Evolutionary conservation across 1,284 basidiomycete genomes (phyloP).

Genomic region (Fomitopsis schrenkii): DNA sequence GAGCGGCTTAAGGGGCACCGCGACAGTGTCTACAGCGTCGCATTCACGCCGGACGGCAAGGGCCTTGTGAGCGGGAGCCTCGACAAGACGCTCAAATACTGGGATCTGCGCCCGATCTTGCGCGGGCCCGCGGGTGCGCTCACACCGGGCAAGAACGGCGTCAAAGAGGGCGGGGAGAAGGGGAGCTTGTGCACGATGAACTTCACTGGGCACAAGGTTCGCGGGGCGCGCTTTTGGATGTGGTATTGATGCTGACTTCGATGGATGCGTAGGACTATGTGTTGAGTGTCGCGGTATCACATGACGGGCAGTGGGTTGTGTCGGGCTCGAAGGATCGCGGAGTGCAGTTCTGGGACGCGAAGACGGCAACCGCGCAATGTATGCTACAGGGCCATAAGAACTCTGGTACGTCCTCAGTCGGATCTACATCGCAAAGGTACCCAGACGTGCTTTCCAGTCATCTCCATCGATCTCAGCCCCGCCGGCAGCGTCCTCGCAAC

Average conservation of each 20-base stretch:
- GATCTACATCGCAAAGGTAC: not conserved
- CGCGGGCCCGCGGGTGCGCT: slow-evolving; percentile 10
- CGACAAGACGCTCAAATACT: slow-evolving; percentile 74
- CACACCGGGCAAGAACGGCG: slow-evolving; percentile 20
- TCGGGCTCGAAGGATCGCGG: slow-evolving; percentile 77
- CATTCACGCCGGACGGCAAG: slow-evolving; percentile 72
- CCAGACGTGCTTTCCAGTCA: slow-evolving; percentile 42
- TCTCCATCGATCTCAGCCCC: slow-evolving; percentile 79
- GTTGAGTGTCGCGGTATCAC: slow-evolving; percentile 60
- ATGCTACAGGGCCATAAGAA: slow-evolving; percentile 87
- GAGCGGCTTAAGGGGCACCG: slow-evolving; percentile 71
- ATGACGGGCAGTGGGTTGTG: slow-evolving; percentile 74
- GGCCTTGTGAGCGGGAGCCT: slow-evolving; percentile 66
- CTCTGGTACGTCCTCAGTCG: slow-evolving; percentile 42
- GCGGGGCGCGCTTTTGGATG: slow-evolving; percentile 16
- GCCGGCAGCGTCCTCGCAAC: slow-evolving; percentile 72
- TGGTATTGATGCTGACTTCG: not conserved
- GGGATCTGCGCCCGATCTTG: slow-evolving; percentile 49
- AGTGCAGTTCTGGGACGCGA: slow-evolving; percentile 75
- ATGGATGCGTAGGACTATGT: slow-evolving; percentile 46
- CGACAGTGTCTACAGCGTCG: slow-evolving; percentile 75
- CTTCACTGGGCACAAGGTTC: slow-evolving; percentile 66
- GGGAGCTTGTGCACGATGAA: slow-evolving; percentile 54
- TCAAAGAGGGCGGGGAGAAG: slow-evolving; percentile 33
- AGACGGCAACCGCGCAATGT: slow-evolving; percentile 64